Evolutionary conservation across 768 basidiomycete genomes (phyloP), one percentile per base, ranked within the genome.

Genomic region (Mycena indigotica): DNA sequence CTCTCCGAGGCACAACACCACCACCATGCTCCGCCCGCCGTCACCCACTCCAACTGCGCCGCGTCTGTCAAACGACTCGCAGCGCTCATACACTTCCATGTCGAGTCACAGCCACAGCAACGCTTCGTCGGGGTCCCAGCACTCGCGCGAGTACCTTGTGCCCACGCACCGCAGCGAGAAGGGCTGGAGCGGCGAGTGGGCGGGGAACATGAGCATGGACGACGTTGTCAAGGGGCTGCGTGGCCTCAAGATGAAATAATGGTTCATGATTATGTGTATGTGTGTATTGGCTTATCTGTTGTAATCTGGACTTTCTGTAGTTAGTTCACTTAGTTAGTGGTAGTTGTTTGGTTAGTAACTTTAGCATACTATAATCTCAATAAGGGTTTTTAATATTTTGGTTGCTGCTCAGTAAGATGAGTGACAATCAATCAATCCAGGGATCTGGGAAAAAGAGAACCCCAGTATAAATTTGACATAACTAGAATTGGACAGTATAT

Each of bases 181-280:
- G 24, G 46, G 46, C 25, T 48, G 46, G 46, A 48, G 46, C 46
- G 46, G 46, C 12, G 46, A 48, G 23, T 48, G 46, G 46, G n/a
- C 24, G 5, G 46, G 46, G 46, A 23, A 23, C 10, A 6, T 23
- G 15, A 48, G 23, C 23, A 48, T 28, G 46, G 46, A 48, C 46
- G 46, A 48, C 24, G 46, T 48, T 26, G 46, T 48, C 46, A 48
- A 48, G 46, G 46, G 46, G 6, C 28, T 48, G 46, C 12, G 46
- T 8, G 46, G 46, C 12, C 28, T 48, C 24, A 48, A 48, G 46
- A 48, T 28, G 46, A 48, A 48, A 26, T 48, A 44, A 19, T 19
- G 41, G n/a, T n/a, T n/a, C n/a, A n/a, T n/a, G n/a, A n/a, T n/a
- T n/a, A n/a, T n/a, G n/a, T n/a, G n/a, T n/a, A n/a, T n/a, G n/a